phyloP scores from a whole-genome alignment of 352 stramenopile species.

The Aphanomyces invadans region DNA sequence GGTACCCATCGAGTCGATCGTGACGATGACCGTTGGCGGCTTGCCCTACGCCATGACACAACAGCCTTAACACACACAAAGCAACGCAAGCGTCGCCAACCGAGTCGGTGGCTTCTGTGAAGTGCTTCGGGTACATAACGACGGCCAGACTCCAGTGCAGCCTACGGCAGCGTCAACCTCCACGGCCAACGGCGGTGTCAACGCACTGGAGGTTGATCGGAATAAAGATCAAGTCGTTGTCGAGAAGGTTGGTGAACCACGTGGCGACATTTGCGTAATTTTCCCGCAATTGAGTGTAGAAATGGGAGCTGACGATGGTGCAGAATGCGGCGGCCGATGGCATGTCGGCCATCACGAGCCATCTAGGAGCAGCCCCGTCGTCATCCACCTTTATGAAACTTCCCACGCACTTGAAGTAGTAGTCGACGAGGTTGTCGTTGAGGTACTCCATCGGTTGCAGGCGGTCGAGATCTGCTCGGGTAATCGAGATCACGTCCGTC shows the following conservation, averaged over 20 bases:
- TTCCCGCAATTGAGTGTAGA: slow-evolving; percentile 54
- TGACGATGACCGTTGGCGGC: slow-evolving; percentile 26
- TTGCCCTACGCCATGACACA: slow-evolving; percentile 27
- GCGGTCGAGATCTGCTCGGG: slow-evolving; percentile 43
- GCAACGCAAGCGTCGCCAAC: background rate
- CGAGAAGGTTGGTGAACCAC: slow-evolving; percentile 63
- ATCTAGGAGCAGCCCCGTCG: no score
- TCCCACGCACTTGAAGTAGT: slow-evolving; percentile 87
- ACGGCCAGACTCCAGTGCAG: slow-evolving; percentile 78
- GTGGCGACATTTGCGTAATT: slow-evolving; percentile 72
- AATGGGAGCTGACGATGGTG: slow-evolving; percentile 71
- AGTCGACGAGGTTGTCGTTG: slow-evolving; percentile 90
- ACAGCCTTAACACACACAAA: slow-evolving; percentile 7
- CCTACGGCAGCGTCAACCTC: slow-evolving; percentile 30
- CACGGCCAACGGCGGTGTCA: background rate
- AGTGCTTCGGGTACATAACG: slow-evolving; percentile 60
- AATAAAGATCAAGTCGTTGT: slow-evolving; percentile 70
- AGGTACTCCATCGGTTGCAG: slow-evolving; percentile 72
- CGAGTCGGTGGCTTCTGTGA: slow-evolving; percentile 26
- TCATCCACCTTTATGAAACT: no score
- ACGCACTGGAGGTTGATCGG: slow-evolving; percentile 81
- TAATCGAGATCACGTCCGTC: slow-evolving; percentile 70
- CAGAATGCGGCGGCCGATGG: slow-evolving; percentile 54
- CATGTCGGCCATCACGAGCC: slow-evolving; percentile 42
- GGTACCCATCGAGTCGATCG: slow-evolving; percentile 4